Base-by-base conservation (phyloP, 1,284 basidiomycete species). In the Puccinia brachypodii region DNA sequence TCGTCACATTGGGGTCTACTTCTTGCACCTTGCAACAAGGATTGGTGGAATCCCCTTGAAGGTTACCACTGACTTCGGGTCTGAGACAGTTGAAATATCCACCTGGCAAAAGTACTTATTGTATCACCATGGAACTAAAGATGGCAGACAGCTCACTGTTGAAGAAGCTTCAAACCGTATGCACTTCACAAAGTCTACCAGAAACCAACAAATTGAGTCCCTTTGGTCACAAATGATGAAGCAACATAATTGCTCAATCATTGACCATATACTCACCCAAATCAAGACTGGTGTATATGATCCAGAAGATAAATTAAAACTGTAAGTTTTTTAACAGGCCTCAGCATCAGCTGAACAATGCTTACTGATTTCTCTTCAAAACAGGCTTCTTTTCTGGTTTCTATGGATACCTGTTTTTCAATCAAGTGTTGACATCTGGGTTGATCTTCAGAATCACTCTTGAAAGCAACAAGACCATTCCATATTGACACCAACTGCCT, bases 141-240 rank as follows among this genome's bases (percentile, higher is more conserved):
- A 73, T 47, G 42, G 71, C 25, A 58, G 56, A 28, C 56, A 58
- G 56, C 25, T 62, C 9, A 62, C 28, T 8, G 8, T 62, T 62
- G 72, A 74, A 3, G 44, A 74, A 56, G 73, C 25, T 0, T 53
- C 31, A 14, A 56, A 25, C 16, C 19, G 53, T 58, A 53, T 58
- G 38, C 28, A 25, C 25, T 60, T 58, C 53, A 75, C 73, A 1
- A 75, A 53, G 40, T 75, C 53, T 2, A 53, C 31, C 9, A 33
- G 58, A 9, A 75, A 75, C 58, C 73, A 75, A 75, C 56, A 31
- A 60, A 75, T 75, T 53, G 53, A 75, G 38, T n/a, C 50, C 14
- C 50, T 75, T 16, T 75, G 47, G 69, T 42, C 50, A 2, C 73
- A 58, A 42, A 42, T 75, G 60, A 36, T 56, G 50, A 60, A 75